phyloP scores from a whole-genome alignment of 106 monocot genomes.

The Phalaenopsis aphrodite region DNA sequence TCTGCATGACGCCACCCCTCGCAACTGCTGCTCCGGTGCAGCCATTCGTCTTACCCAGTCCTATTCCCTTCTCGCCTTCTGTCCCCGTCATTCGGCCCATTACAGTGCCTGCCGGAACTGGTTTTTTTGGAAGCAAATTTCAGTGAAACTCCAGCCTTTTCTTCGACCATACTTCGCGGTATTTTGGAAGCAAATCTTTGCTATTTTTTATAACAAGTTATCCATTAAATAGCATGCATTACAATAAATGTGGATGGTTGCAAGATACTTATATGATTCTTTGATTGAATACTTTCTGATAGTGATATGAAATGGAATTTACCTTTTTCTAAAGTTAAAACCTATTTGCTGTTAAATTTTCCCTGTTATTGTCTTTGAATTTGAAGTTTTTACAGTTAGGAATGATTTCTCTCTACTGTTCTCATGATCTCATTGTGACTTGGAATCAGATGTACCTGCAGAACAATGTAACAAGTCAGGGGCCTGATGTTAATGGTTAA shows the following conservation, averaged over 20 bases:
- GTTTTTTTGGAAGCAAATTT: slow-evolving; percentile 20
- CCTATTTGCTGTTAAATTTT: background rate
- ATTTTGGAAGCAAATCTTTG: background rate
- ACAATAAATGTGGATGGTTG: background rate
- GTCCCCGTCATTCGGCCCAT: slow-evolving; percentile 26
- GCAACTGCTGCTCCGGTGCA: slow-evolving; percentile 10
- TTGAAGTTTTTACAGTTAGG: background rate
- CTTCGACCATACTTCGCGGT: background rate
- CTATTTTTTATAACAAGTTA: background rate
- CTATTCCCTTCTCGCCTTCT: slow-evolving; percentile 18
- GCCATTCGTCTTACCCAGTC: slow-evolving; percentile 16
- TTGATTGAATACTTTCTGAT: background rate
- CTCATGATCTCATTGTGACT: background rate
- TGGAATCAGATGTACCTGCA: background rate
- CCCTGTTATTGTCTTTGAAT: background rate
- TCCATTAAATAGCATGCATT: background rate
- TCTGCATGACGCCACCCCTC: slow-evolving; percentile 18
- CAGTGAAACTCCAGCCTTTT: slow-evolving; percentile 11
- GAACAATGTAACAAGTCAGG: background rate
- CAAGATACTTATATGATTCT: background rate
- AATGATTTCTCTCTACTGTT: background rate
- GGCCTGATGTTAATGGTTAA: background rate
- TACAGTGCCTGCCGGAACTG: slow-evolving; percentile 21
- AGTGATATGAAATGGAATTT: background rate
- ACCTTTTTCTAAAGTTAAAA: background rate